Evolutionary conservation across 2,329 filamentous ascomycete species (phyloP).

Genomic region (Ophiobolus disseminans): DNA sequence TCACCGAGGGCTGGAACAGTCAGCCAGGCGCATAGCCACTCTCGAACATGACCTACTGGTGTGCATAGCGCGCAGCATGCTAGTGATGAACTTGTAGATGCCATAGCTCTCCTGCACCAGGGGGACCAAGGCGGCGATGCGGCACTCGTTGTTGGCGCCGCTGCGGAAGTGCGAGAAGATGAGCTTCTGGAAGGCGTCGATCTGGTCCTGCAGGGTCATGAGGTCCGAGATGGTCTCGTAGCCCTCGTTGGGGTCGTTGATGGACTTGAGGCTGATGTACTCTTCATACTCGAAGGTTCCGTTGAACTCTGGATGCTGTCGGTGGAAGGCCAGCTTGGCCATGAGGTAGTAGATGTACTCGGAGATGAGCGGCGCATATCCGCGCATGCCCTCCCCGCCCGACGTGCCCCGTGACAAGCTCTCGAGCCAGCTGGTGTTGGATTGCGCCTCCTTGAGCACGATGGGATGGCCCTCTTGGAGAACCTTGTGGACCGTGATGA

Average conservation of each 20-base stretch:
- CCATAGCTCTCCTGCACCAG: slow-evolving; percentile 98
- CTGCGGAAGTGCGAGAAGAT: slow-evolving; percentile 96
- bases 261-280: slow-evolving; percentile 96
- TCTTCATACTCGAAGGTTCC: slow-evolving; percentile 98
- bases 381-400: slow-evolving; percentile 79
- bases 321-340: slow-evolving; percentile 94
- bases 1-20: slow-evolving; percentile 77
- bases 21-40: slow-evolving; percentile 7
- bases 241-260: slow-evolving; percentile 98
- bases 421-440: slow-evolving; percentile 89
- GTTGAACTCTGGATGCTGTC: slow-evolving; percentile 97
- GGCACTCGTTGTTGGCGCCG: slow-evolving; percentile 92
- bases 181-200: slow-evolving; percentile 97
- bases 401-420: slow-evolving; percentile 83
- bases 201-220: slow-evolving; percentile 96
- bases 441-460: slow-evolving; percentile 85
- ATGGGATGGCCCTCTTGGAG: slow-evolving; percentile 94
- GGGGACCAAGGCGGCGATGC: slow-evolving; percentile 91
- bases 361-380: slow-evolving; percentile 88
- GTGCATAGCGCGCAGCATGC: slow-evolving; percentile 98
- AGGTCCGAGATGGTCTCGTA: slow-evolving; percentile 95
- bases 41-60: slow-evolving; percentile 68
- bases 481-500: slow-evolving; percentile 97
- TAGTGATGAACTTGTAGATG: slow-evolving; percentile 99
- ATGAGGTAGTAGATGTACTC: slow-evolving; percentile 97